Evolutionary conservation across 176 grass and related monocot genomes (phyloP).

Genomic region (Cenchrus americanus): DNA sequence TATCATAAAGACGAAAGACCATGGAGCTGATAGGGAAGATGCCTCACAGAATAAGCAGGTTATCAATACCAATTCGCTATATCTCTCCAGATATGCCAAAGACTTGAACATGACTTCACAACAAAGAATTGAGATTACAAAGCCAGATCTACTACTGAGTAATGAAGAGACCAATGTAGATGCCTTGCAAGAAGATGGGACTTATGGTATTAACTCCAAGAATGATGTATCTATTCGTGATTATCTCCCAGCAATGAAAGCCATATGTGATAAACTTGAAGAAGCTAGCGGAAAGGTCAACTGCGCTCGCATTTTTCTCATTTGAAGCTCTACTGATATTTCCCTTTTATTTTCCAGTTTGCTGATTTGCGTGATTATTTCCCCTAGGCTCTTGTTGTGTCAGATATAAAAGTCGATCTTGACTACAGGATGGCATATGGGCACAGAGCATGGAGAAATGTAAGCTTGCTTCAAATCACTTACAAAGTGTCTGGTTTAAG

Average conservation of each 20-base stretch:
- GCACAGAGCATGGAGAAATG: conserved; percentile 93
- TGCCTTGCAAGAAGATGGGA: conserved; percentile 54
- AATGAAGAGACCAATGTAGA: conserved; percentile 41
- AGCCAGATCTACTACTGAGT: conserved; percentile 55
- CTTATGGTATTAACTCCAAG: conserved; percentile 46
- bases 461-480: conserved; percentile 51
- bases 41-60: conserved; percentile 66
- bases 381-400: conserved; percentile 81
- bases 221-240: conserved; percentile 77
- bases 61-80: conserved; percentile 80
- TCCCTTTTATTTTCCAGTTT: conserved; percentile 5
- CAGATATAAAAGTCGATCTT: conserved; percentile 87
- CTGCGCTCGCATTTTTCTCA: neutral
- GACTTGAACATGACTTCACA: conserved; percentile 86
- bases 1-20: conserved; percentile 77
- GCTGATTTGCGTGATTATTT: conserved; percentile 48
- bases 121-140: conserved; percentile 92
- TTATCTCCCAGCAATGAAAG: conserved; percentile 91
- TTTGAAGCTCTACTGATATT: conserved; percentile 28
- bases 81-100: conserved; percentile 83
- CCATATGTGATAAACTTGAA: conserved; percentile 96
- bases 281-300: conserved; percentile 81
- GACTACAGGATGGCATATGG: conserved; percentile 71
- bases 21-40: conserved; percentile 51
- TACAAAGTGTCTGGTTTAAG: neutral